A percentile compares a stretch with the other conserved stretches of the same genome.
Evolutionary conservation across 192 early-diverging fungal genomes (phyloP).

Genomic region (Gryganskiella cystojenkinii): DNA sequence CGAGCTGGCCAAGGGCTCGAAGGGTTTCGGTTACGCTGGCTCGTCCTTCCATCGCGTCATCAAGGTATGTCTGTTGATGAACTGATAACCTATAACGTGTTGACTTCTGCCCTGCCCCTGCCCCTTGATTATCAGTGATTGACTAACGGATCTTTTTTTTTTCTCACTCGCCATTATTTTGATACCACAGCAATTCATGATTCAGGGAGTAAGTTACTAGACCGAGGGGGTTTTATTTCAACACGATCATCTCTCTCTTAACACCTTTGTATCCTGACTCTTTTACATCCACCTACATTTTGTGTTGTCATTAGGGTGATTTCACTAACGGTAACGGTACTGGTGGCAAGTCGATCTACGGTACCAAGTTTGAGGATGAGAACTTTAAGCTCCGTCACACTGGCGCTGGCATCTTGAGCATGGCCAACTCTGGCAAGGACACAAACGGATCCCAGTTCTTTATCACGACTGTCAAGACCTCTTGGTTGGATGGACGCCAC

Average conservation of each 20-base stretch:
- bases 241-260: conserved; percentile 27
- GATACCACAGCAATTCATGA: conserved; percentile 59
- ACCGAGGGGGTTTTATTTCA: neutral
- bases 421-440: conserved; percentile 84
- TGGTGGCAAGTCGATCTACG: conserved; percentile 87
- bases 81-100: too few relatives aligned
- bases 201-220: conserved; percentile 51
- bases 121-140: too few relatives aligned
- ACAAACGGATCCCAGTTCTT: conserved; percentile 96
- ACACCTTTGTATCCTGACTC: conserved; percentile 49
- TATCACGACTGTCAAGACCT: conserved; percentile 87
- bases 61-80: conserved; percentile 64
- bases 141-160: neutral
- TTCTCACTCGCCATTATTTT: conserved; percentile 1
- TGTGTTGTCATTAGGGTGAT: conserved; percentile 79
- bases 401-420: conserved; percentile 78
- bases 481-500: conserved; percentile 91
- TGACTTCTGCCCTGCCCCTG: neutral
- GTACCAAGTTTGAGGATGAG: conserved; percentile 79
- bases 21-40: conserved; percentile 52
- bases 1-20: conserved; percentile 85
- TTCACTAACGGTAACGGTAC: conserved; percentile 80
- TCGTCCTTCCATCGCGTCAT: conserved; percentile 77
- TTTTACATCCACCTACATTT: too few relatives aligned
- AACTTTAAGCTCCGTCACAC: conserved; percentile 90